Evolutionary conservation across 371 early-diverging fungal species (phyloP), one percentile per base, ranked within the genome.

Genomic region (Apophysomyces variabilis): DNA sequence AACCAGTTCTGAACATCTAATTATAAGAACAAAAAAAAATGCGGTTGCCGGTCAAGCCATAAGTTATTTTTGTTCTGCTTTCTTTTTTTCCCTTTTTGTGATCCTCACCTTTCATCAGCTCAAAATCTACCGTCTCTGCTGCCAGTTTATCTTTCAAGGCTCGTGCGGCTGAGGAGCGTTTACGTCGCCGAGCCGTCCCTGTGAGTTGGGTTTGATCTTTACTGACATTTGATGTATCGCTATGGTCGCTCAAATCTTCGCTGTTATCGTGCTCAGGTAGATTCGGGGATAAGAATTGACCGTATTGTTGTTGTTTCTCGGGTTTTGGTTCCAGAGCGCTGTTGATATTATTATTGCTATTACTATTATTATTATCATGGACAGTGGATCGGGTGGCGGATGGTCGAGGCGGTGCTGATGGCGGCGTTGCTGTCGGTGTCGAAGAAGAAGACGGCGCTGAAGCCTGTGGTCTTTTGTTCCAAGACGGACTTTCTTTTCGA

Each of bases 1-100:
- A 98, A 83, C 97, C 97, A 98, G 47, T 86, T 86, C 35, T 96
- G 95, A 65, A 96, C 91, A 82, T 98, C 97, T 90, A 50, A 26
- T 44, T 18, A 41, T 12, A 41, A 66, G 16, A 26, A 26, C 3
- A 26, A 26, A 26, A 26, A 26, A 26, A 26, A 26, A 26, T 1
- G 32, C 32, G 54, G n/a, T 21, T 18, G n/a, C 21, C 21, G 54
- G n/a, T 9, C 16, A 21, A 21, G 21, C 21, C 35, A 60, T 58
- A 21, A 37, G 62, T 11, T 26, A 13, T 61, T 57, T 26, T 26
- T 26, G 32, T 26, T 26, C 32, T 3, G 32, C 32, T 26, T 26
- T 26, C 32, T 26, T 26, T 26, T 26, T 26, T 26, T 26, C 3
- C 3, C 3, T 57, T 41, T 41, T 41, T 1, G 41, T 5, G 41